phyloP scores from a whole-genome alignment of 2,329 filamentous ascomycete genomes.

The Fusarium sp. region DNA sequence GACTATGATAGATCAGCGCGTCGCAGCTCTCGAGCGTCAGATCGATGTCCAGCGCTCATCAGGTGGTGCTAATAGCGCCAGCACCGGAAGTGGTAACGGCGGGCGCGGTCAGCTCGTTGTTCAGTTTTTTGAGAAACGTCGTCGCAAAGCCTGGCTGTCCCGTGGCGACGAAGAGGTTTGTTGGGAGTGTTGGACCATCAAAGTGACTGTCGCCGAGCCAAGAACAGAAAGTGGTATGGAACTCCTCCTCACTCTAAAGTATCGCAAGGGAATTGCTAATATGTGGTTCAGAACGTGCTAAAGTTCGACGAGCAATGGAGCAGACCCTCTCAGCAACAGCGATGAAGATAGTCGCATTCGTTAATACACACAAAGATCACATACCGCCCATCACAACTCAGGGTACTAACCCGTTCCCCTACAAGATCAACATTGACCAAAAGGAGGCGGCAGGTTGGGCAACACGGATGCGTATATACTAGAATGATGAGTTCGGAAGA shows the following conservation, averaged over 20 bases:
- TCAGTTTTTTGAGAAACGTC: slow-evolving; percentile 94
- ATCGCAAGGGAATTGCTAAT: background rate
- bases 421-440: slow-evolving; percentile 89
- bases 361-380: slow-evolving; percentile 91
- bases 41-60: slow-evolving; percentile 68
- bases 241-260: background rate
- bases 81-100: slow-evolving; percentile 50
- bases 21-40: slow-evolving; percentile 80
- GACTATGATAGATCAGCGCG: slow-evolving; percentile 90
- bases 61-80: slow-evolving; percentile 24
- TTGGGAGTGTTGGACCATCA: slow-evolving; percentile 96
- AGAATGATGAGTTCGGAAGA: background rate
- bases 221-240: slow-evolving; percentile 83
- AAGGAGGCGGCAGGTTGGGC: slow-evolving; percentile 79
- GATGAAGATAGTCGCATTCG: slow-evolving; percentile 88
- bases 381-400: slow-evolving; percentile 97
- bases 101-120: slow-evolving; percentile 83
- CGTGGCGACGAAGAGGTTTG: slow-evolving; percentile 89
- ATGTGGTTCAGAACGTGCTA: slow-evolving; percentile 74
- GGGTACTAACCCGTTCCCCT: slow-evolving; percentile 93
- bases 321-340: slow-evolving; percentile 87
- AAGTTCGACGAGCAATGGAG: slow-evolving; percentile 91
- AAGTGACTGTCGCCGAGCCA: slow-evolving; percentile 91
- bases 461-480: slow-evolving; percentile 80
- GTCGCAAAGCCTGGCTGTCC: slow-evolving; percentile 83